Base-by-base conservation (phyloP, 2,329 filamentous ascomycete genomes). In the Anisogramma anomala region DNA sequence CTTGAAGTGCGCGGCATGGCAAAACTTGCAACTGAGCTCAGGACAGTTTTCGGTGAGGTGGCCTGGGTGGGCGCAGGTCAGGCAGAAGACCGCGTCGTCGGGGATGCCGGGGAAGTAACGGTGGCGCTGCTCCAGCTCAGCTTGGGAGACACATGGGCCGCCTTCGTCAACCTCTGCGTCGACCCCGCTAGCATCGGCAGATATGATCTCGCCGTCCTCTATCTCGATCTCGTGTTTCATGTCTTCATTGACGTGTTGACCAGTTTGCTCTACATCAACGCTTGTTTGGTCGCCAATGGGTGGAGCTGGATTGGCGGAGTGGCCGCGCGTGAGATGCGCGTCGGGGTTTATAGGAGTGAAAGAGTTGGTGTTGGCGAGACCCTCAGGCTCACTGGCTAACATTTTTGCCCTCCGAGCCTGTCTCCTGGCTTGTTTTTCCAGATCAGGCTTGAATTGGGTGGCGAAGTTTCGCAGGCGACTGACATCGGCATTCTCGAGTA, bases 61-160 rank as follows among this genome's bases (percentile, higher is more conserved):
- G 9, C 66, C 67, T 30, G 55, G 52, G 15, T 61, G 57, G 4
- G 68, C 69, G 48, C 75, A 79, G 26, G 63, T 58, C 39, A 74
- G 55, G 51, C 75, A 79, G 52, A 67, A 65, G 3, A 55, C 52
- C 19, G 61, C 58, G 18, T 63, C 55, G 19, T 65, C 58, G 13
- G 56, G 50, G 22, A 68, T 60, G 1, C 66, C 66, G 3, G 72
- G 71, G 45, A 77, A 79, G 50, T 75, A 75, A 48, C 52, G 62
- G 17, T 49, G 58, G 45, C 68, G 65, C 42, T 67, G 59, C 15
- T 52, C 53, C 15, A 61, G 42, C 38, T 63, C 64, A 19, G 62
- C 55, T 8, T 55, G 52, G 14, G 41, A 30, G 17, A 14, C 20
- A 10, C 26, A 14, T 15, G 36, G 26, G 11, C 26, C 36, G 13